Evolutionary conservation across 2,329 filamentous ascomycete genomes (phyloP).

Genomic region (Penicillium brasilianum): DNA sequence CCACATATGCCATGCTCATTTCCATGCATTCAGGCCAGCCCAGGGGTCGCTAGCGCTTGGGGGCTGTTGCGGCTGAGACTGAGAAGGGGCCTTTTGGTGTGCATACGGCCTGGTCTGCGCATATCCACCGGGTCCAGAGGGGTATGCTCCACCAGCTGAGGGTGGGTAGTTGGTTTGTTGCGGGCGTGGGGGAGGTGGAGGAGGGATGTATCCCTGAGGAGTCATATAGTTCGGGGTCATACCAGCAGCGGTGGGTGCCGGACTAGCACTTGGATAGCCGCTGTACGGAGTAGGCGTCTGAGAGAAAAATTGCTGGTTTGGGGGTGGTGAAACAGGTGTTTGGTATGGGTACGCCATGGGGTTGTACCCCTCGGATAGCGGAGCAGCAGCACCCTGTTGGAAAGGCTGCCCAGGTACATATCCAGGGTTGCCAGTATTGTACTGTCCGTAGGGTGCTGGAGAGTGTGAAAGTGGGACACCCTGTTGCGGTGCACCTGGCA

Average conservation of each 20-base stretch:
- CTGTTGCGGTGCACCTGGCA: slow-evolving; percentile 32
- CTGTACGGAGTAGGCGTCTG: slow-evolving; percentile 41
- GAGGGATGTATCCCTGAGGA: slow-evolving; percentile 69
- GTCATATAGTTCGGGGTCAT: slow-evolving; percentile 51
- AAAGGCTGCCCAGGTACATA: slow-evolving; percentile 42
- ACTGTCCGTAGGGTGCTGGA: slow-evolving; percentile 44
- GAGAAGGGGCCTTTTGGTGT: slow-evolving; percentile 46
- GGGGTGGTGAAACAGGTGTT: slow-evolving; percentile 49
- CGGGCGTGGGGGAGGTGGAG: slow-evolving; percentile 69
- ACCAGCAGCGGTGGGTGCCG: slow-evolving; percentile 30
- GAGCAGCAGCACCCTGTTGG: slow-evolving; percentile 49
- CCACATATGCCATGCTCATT: slow-evolving; percentile 45
- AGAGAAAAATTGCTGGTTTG: slow-evolving; percentile 48
- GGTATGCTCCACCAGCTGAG: slow-evolving; percentile 58
- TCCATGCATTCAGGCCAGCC: slow-evolving; percentile 73
- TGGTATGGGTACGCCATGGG: slow-evolving; percentile 57
- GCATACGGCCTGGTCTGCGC: slow-evolving; percentile 54
- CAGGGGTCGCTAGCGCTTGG: slow-evolving; percentile 63
- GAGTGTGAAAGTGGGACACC: slow-evolving; percentile 42
- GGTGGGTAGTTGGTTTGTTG: slow-evolving; percentile 53
- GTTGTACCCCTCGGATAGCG: slow-evolving; percentile 53
- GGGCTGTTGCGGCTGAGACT: slow-evolving; percentile 39
- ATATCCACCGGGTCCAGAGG: slow-evolving; percentile 61
- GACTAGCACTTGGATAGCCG: slow-evolving; percentile 43
- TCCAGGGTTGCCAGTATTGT: slow-evolving; percentile 33